A percentile compares a stretch with the other conserved stretches of the same genome.
phyloP scores from a whole-genome alignment of 805 yeast genomes.

The Lipomyces orientalis region DNA sequence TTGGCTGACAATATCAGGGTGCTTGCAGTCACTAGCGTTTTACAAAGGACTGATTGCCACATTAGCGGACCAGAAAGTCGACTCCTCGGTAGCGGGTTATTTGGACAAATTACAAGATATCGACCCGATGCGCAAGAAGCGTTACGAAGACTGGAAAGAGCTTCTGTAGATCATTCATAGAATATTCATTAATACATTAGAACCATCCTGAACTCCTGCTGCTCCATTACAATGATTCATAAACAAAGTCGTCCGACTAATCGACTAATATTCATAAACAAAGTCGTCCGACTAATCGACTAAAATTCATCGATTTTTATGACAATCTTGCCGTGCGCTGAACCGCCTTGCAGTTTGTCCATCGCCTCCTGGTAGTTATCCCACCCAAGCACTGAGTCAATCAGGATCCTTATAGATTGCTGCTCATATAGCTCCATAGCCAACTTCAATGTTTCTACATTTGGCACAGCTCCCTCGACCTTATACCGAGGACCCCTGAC shows the following conservation, averaged over 20 bases:
- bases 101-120: slow-evolving; percentile 54
- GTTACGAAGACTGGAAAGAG: slow-evolving; percentile 50
- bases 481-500: slow-evolving; percentile 43
- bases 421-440: slow-evolving; percentile 55
- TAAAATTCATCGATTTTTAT: slow-evolving; percentile 42
- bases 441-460: slow-evolving; percentile 48
- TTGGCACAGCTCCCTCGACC: slow-evolving; percentile 25
- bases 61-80: slow-evolving; percentile 29
- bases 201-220: not conserved
- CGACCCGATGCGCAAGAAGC: slow-evolving; percentile 70
- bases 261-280: slow-evolving; percentile 2
- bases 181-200: not conserved
- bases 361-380: slow-evolving; percentile 59
- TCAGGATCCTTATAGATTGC: slow-evolving; percentile 52
- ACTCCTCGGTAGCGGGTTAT: slow-evolving; percentile 42
- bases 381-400: slow-evolving; percentile 62
- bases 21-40: slow-evolving; percentile 65
- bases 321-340: slow-evolving; percentile 73
- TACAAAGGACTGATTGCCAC: slow-evolving; percentile 46
- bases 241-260: slow-evolving; percentile 1
- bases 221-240: not conserved
- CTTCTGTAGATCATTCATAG: not conserved
- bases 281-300: not conserved
- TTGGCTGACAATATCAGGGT: slow-evolving; percentile 54
- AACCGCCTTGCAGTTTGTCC: slow-evolving; percentile 53